These are phyloP conservation scores for Pyrenophora seminiperda DNA, from an alignment of 2,329 filamentous ascomycete genomes.

Conservation along the genomic window DNA sequence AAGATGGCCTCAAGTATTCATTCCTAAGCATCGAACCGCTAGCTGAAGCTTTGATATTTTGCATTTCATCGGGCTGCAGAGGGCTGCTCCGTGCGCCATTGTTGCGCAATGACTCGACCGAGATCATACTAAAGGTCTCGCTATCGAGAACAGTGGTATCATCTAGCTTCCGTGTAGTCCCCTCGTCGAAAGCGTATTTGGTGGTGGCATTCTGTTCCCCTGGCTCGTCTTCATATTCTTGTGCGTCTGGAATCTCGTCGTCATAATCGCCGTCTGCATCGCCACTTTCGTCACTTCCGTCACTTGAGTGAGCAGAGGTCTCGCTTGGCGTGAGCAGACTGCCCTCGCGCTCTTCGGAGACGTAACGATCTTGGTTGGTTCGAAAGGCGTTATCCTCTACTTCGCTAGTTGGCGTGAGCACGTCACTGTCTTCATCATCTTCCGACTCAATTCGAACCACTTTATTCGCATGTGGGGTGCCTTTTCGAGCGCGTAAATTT, in stretches of 20 bases:
- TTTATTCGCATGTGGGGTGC: conserved; percentile 36
- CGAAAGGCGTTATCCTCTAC: conserved; percentile 25
- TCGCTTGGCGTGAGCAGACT: conserved; percentile 10
- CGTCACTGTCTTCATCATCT: conserved; percentile 27
- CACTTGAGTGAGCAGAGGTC: conserved; percentile 6
- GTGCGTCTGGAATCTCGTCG: conserved; percentile 1
- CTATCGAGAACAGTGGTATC: conserved; percentile 55
- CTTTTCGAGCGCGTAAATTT: conserved; percentile 31
- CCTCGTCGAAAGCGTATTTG: conserved; percentile 39
- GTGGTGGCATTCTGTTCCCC: conserved; percentile 21
- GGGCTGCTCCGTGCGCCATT: conserved; percentile 37
- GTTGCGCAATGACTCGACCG: conserved; percentile 53
- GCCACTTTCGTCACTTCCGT: neutral
- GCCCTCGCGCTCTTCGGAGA: neutral
- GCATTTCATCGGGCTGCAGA: conserved; percentile 15
- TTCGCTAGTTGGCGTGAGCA: conserved; percentile 33
- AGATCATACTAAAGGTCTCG: conserved; percentile 59
- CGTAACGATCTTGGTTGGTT: neutral
- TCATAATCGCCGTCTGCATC: neutral
- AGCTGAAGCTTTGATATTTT: conserved; percentile 7
- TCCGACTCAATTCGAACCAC: conserved; percentile 24
- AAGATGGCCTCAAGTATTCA: conserved; percentile 18
- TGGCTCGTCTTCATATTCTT: conserved; percentile 26
- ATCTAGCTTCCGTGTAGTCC: conserved; percentile 45
- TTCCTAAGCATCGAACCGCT: conserved; percentile 20